A percentile compares a stretch with the other conserved stretches of the same genome.
These are phyloP conservation scores for Chlorella vulgaris DNA, from an alignment of 139 green algal species.

Conservation along the genomic window DNA sequence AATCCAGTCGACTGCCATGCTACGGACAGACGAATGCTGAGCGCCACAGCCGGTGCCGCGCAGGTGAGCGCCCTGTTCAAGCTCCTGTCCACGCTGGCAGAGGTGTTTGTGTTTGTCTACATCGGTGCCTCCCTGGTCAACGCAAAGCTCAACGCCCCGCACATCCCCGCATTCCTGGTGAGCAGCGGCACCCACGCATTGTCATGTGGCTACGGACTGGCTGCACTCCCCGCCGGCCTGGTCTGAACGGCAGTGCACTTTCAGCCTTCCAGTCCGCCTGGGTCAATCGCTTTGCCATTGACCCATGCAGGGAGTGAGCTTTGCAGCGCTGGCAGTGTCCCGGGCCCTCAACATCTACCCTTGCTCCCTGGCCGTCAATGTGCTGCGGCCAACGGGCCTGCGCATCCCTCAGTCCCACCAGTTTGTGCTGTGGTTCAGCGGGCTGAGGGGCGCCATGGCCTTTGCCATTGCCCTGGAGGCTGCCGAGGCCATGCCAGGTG, in stretches of 20 bases:
- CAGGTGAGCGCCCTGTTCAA: conserved; percentile 60
- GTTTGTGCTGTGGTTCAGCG: conserved; percentile 70
- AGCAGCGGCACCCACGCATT: background rate
- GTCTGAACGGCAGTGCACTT: no score
- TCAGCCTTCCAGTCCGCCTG: no score
- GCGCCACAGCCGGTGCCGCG: conserved; percentile 14
- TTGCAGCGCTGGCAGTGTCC: conserved; percentile 56
- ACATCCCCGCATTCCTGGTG: conserved; percentile 47
- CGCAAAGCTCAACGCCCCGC: conserved; percentile 26
- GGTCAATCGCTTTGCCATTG: no score
- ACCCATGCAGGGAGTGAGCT: conserved; percentile 53
- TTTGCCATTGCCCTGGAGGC: conserved; percentile 67
- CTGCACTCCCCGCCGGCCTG: no score
- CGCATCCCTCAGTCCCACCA: conserved; percentile 46
- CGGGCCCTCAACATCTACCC: conserved; percentile 59
- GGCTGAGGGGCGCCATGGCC: conserved; percentile 66
- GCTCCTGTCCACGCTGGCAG: conserved; percentile 60
- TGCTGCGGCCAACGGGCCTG: conserved; percentile 34
- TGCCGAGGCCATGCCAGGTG: conserved; percentile 36
- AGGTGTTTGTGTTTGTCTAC: conserved; percentile 86
- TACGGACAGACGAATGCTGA: no score
- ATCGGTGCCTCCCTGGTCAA: conserved; percentile 65
- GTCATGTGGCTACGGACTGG: no score
- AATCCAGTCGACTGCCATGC: no score
- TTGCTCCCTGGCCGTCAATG: conserved; percentile 49